A percentile compares a stretch with the other conserved stretches of the same genome.
phyloP scores from a whole-genome alignment of 352 stramenopile genomes.

The Phytophthora agathidicida region DNA sequence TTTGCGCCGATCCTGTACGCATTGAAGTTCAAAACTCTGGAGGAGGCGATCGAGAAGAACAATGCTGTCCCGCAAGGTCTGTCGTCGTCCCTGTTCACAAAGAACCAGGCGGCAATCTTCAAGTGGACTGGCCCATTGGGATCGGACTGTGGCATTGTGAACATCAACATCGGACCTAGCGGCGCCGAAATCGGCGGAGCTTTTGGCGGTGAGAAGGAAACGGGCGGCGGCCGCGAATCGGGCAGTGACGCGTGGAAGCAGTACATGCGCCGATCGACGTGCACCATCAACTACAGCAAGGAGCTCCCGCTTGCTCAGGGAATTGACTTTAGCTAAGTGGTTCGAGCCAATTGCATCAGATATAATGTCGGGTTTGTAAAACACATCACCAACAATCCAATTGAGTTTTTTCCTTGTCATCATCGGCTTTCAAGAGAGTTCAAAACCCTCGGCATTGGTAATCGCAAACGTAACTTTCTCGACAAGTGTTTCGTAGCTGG shows the following conservation, averaged over 20 bases:
- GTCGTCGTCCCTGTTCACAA: constrained; percentile 92
- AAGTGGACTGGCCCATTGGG: constrained; percentile 91
- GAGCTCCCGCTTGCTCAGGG: constrained; percentile 92
- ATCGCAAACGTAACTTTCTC: constrained; percentile 85
- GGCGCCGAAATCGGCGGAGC: constrained; percentile 93
- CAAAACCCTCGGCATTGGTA: constrained; percentile 79
- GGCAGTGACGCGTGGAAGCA: constrained; percentile 94
- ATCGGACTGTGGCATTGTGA: constrained; percentile 94
- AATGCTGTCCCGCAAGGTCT: constrained; percentile 93
- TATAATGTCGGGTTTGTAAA: constrained; percentile 9
- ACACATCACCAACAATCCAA: constrained; percentile 12
- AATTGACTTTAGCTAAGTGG: constrained; percentile 88
- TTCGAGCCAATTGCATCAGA: not conserved
- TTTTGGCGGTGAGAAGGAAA: constrained; percentile 94
- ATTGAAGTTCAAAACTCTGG: constrained; percentile 89
- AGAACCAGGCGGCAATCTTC: constrained; percentile 92
- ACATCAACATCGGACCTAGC: constrained; percentile 93
- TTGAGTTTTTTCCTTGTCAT: constrained; percentile 1
- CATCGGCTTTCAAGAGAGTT: constrained; percentile 59
- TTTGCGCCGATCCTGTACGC: constrained; percentile 93
- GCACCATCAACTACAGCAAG: constrained; percentile 94
- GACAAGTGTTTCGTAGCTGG: constrained; percentile 61
- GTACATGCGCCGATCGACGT: constrained; percentile 95
- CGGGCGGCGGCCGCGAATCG: constrained; percentile 90
- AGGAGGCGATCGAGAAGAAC: constrained; percentile 93